Evolutionary conservation across 805 yeast genomes (phyloP).

Genomic region (Sugiyamaella mastotermitis): DNA sequence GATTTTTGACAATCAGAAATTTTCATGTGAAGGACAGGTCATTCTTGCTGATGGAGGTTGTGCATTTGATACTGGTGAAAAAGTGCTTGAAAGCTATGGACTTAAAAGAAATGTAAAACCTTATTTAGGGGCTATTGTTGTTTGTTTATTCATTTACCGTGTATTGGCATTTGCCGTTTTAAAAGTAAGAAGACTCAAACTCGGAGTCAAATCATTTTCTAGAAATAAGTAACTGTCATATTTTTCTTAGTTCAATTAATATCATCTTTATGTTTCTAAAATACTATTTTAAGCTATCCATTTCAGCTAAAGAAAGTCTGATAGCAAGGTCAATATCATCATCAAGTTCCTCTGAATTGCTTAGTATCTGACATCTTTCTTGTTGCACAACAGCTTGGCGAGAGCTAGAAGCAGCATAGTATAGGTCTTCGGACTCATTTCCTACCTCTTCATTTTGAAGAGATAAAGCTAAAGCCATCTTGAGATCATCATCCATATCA

Average conservation of each 20-base stretch:
- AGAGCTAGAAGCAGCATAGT: neutral
- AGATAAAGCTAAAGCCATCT: constrained; percentile 23
- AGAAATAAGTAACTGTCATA: constrained; percentile 1
- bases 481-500: constrained; percentile 21
- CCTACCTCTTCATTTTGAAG: constrained; percentile 7
- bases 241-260: neutral
- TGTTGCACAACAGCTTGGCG: no score
- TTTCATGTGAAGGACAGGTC: constrained; percentile 43
- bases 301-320: constrained; percentile 1
- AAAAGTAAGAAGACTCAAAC: constrained; percentile 21
- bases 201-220: constrained; percentile 14
- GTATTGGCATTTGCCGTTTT: constrained; percentile 21
- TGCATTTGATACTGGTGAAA: constrained; percentile 45
- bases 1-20: constrained; percentile 47
- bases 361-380: no score
- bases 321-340: constrained; percentile 6
- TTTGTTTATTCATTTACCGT: constrained; percentile 24
- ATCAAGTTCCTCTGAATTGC: constrained; percentile 3
- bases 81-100: constrained; percentile 49
- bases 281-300: neutral
- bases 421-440: constrained; percentile 1
- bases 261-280: no score
- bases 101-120: constrained; percentile 26
- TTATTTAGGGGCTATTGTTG: constrained; percentile 23
- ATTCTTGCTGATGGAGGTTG: constrained; percentile 36